These are phyloP conservation scores for Saccharomycopsis hybrid DNA, from an alignment of 1,139 yeast species.

Conservation along the genomic window DNA sequence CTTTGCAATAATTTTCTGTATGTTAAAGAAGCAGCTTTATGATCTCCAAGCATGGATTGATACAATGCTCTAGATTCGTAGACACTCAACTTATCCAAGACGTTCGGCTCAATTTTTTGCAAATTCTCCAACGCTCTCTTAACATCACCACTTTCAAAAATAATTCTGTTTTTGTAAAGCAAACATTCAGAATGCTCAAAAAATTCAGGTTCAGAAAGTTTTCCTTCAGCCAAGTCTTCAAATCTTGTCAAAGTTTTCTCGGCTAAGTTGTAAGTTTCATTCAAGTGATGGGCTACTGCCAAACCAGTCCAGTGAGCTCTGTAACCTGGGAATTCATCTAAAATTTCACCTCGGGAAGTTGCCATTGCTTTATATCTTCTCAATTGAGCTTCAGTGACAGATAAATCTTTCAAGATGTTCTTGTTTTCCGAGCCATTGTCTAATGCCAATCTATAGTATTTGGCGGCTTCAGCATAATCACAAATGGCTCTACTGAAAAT, in stretches of 20 bases:
- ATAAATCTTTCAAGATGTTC: constrained; percentile 76
- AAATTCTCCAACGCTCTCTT: constrained; percentile 58
- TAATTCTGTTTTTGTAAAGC: constrained; percentile 63
- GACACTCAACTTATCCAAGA: constrained; percentile 58
- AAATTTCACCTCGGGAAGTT: constrained; percentile 57
- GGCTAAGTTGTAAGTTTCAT: constrained; percentile 60
- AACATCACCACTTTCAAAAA: constrained; percentile 59
- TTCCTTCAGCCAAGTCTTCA: constrained; percentile 66
- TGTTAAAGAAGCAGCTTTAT: constrained; percentile 58
- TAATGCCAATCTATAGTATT: constrained; percentile 72
- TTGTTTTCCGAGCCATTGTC: constrained; percentile 75
- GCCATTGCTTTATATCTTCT: constrained; percentile 65
- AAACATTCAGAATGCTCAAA: constrained; percentile 78
- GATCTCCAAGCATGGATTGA: constrained; percentile 36
- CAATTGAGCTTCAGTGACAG: constrained; percentile 71
- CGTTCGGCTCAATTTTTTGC: constrained; percentile 44
- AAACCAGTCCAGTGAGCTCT: constrained; percentile 90
- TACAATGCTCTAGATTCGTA: constrained; percentile 66
- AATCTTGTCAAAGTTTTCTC: constrained; percentile 66
- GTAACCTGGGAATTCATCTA: constrained; percentile 75
- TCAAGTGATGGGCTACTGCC: constrained; percentile 80
- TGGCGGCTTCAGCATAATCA: constrained; percentile 70
- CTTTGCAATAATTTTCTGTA: constrained; percentile 71
- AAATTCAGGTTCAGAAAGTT: constrained; percentile 57
- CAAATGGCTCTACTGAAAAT: constrained; percentile 68